Conservation (phyloP, 2,329 filamentous ascomycete genomes). For the Herpotrichia juniperi region DNA sequence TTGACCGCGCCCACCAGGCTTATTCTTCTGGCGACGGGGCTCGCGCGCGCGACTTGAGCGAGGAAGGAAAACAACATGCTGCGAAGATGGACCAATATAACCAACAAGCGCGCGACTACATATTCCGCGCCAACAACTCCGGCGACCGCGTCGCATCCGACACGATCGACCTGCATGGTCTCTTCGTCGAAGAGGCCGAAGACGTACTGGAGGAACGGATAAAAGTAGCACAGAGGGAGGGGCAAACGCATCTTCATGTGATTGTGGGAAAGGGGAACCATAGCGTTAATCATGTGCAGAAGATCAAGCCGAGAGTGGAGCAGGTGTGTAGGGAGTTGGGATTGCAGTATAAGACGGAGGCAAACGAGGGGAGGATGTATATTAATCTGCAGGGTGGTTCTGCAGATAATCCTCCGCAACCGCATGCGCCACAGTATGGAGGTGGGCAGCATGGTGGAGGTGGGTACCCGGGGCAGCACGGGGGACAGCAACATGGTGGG, state of each 20-base stretch:
- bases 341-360: constrained; percentile 82
- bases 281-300: constrained; percentile 79
- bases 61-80: constrained; percentile 85
- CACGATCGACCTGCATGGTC: constrained; percentile 92
- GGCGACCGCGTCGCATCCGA: constrained; percentile 74
- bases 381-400: constrained; percentile 80
- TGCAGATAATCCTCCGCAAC: constrained; percentile 49
- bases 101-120: constrained; percentile 87
- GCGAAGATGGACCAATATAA: constrained; percentile 88
- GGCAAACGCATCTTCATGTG: constrained; percentile 85
- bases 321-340: constrained; percentile 83
- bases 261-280: constrained; percentile 98
- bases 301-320: constrained; percentile 95
- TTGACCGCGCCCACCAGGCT: constrained; percentile 71
- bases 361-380: constrained; percentile 88
- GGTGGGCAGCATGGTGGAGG: constrained; percentile 42
- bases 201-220: constrained; percentile 88
- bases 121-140: constrained; percentile 95
- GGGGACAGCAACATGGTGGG: constrained; percentile 40
- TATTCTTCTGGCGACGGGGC: constrained; percentile 85
- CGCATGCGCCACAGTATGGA: constrained; percentile 17
- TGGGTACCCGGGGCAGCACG: constrained; percentile 37
- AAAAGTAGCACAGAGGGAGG: constrained; percentile 72
- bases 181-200: constrained; percentile 94
- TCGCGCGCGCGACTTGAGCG: constrained; percentile 79